Evolutionary conservation across 2,329 filamentous ascomycete species (phyloP), one percentile per base, ranked within the genome.

Genomic region (Rhynchosporium agropyri): DNA sequence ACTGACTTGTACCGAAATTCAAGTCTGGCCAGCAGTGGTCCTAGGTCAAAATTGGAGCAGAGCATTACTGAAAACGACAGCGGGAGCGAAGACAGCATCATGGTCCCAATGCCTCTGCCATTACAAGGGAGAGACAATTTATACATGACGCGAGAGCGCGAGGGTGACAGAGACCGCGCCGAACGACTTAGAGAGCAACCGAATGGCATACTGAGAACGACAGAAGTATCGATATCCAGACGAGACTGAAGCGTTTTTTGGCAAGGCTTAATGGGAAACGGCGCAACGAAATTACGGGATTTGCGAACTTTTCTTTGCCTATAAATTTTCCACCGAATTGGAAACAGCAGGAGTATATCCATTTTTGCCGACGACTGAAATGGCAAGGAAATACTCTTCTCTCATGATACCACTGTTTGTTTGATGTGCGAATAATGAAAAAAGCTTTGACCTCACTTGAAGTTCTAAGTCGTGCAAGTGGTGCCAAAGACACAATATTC

Each of bases 141-240:
- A 10, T 42, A 54, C 10, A 40, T 54, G 51, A 33, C 36, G 40
- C 13, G 51, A 54, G 51, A 54, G 20, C 26, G 51, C 9, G 33
- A 42, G 33, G 40, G 36, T 33, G 51, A 54, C 15, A 54, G 40
- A 2, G 10, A 28, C 8, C 51, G 51, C 36, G 20, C 51, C 10
- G 51, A 54, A 12, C 36, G 51, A 54, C 20, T 36, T 13, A 54
- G 43, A 31, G 20, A 48, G 3, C 29, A 42, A 36, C 58, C 51
- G 28, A 51, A 36, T 38, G 58, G 63, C 4, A 68, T 69, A 36
- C 36, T 69, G 51, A 68, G 59, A 53, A 68, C 67, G 29, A 67
- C 63, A 28, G 67, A 68, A 49, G 63, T 68, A 10, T 61, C 49
- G 55, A 51, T 68, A 29, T 50, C 62, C 28, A 56, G 63, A 62